These are phyloP conservation scores for Colletotrichum sp. DNA, from an alignment of 2,329 filamentous ascomycete species.

Conservation along the genomic window DNA sequence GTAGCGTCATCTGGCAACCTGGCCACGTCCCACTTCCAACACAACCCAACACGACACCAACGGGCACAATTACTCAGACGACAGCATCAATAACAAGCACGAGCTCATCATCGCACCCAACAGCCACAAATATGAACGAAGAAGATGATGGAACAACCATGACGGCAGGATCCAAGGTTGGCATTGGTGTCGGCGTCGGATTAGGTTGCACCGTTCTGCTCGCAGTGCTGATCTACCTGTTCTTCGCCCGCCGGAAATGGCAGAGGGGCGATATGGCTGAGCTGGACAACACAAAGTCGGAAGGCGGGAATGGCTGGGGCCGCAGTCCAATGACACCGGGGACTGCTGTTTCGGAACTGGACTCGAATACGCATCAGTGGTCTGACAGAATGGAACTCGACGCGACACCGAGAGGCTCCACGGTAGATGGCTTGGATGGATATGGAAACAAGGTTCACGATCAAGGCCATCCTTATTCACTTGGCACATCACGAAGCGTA, in stretches of 20 bases:
- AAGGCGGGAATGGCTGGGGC: background rate
- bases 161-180: conserved; percentile 27
- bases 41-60: background rate
- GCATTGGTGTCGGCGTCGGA: conserved; percentile 24
- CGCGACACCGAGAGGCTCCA: background rate
- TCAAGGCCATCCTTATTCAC: background rate
- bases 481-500: background rate
- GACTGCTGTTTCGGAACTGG: conserved; percentile 22
- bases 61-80: background rate
- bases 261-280: background rate
- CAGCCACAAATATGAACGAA: background rate
- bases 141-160: conserved; percentile 4
- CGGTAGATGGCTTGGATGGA: background rate
- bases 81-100: background rate
- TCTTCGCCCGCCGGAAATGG: conserved; percentile 19
- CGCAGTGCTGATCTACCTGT: conserved; percentile 21
- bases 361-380: conserved; percentile 24
- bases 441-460: background rate
- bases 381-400: conserved; percentile 25
- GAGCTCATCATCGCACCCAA: background rate
- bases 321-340: background rate
- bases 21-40: conserved; percentile 26
- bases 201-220: conserved; percentile 25
- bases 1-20: conserved; percentile 29
- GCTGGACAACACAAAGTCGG: background rate